A percentile compares a stretch with the other conserved stretches of the same genome.
Evolutionary conservation across 2,329 filamentous ascomycete species (phyloP).

Genomic region (Huntiella bhutanensis): DNA sequence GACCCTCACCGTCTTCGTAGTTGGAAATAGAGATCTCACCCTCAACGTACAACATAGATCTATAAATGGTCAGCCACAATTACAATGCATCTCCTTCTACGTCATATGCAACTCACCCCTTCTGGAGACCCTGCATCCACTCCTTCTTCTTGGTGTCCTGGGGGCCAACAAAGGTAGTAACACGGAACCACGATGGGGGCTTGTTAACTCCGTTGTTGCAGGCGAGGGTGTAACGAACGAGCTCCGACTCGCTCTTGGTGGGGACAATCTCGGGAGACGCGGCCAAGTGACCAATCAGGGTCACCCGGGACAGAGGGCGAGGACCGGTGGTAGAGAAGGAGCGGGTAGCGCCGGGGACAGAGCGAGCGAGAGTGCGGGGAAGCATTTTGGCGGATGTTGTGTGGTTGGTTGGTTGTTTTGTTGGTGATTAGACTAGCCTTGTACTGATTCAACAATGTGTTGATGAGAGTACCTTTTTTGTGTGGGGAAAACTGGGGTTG

Average conservation of each 20-base stretch:
- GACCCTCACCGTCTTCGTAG: constrained; percentile 54
- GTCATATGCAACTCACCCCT: constrained; percentile 48
- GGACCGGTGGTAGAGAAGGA: constrained; percentile 57
- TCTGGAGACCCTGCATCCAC: constrained; percentile 52
- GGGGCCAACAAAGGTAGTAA: constrained; percentile 52
- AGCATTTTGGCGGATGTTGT: constrained; percentile 22
- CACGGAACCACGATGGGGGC: constrained; percentile 68
- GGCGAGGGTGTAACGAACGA: constrained; percentile 61
- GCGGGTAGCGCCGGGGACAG: constrained; percentile 26
- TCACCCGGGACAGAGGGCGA: constrained; percentile 57
- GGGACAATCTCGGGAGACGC: constrained; percentile 56
- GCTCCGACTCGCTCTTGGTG: constrained; percentile 47
- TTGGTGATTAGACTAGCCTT: too few species aligned
- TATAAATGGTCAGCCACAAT: constrained; percentile 19
- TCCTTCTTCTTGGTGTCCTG: constrained; percentile 55
- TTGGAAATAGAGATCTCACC: constrained; percentile 53
- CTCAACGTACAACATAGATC: constrained; percentile 64
- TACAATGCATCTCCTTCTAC: not conserved
- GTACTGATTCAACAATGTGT: not conserved
- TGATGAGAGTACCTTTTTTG: not conserved
- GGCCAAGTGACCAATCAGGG: constrained; percentile 69
- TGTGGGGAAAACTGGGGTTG: constrained; percentile 1
- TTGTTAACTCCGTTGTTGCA: constrained; percentile 49
- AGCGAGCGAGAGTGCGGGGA: too few species aligned
- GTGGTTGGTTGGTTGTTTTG: too few species aligned